A percentile compares a stretch with the other conserved stretches of the same genome.
These are phyloP conservation scores for Nyctanthes arbortristis DNA, from an alignment of 257 asterid genomes.

Conservation along the genomic window DNA sequence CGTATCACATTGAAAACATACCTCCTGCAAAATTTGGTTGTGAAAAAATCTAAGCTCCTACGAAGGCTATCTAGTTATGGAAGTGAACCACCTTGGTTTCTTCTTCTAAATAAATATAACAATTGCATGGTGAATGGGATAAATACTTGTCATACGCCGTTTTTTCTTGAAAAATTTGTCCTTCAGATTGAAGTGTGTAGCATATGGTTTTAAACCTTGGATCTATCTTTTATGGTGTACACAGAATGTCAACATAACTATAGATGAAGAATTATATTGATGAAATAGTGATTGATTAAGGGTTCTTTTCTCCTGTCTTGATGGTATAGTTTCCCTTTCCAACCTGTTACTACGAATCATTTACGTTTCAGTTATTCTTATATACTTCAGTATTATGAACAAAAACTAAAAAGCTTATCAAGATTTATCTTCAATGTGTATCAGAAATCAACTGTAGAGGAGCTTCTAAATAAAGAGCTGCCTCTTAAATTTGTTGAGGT, in stretches of 20 bases:
- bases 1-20: not conserved
- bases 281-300: conserved; percentile 4
- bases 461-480: conserved; percentile 75
- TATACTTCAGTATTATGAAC: not conserved
- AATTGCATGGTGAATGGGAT: not conserved
- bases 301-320: conserved; percentile 6
- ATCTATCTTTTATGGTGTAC: not conserved
- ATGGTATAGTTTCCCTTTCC: not conserved
- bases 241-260: not conserved
- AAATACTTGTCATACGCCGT: not conserved
- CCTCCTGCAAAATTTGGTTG: not conserved
- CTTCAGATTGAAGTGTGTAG: not conserved
- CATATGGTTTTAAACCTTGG: not conserved
- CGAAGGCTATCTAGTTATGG: not conserved
- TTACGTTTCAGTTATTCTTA: conserved; percentile 7
- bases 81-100: not conserved
- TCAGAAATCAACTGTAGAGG: conserved; percentile 93
- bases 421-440: conserved; percentile 16
- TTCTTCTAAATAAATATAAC: not conserved
- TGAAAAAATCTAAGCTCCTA: not conserved
- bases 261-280: not conserved
- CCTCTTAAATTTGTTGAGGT: conserved; percentile 93
- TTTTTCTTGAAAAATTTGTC: not conserved
- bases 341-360: not conserved
- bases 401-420: conserved; percentile 16